Evolutionary conservation across 2,329 filamentous ascomycete genomes (phyloP).

Genomic region (Claviceps capensis): DNA sequence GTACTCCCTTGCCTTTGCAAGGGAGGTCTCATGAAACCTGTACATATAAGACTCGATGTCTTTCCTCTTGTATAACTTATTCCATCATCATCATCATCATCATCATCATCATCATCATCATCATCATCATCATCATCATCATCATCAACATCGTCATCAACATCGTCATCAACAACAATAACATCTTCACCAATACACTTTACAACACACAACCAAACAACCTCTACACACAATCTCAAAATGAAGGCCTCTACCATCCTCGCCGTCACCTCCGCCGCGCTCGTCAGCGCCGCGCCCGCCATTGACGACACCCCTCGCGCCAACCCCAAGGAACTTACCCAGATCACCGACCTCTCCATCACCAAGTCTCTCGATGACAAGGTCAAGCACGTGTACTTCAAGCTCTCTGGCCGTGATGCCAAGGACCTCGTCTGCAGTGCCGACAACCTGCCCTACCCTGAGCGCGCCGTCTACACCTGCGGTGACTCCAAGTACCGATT

Average conservation of each 20-base stretch:
- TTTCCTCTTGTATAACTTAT: not conserved
- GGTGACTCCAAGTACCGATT: constrained; percentile 17
- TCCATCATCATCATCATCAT: not conserved
- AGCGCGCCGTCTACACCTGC: constrained; percentile 11
- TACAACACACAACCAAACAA: too few species aligned
- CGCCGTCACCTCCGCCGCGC: not conserved
- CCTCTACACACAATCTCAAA: not conserved
- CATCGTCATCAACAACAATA: not conserved
- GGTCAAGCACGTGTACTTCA: constrained; percentile 9
- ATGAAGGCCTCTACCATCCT: not conserved
- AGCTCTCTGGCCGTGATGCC: constrained; percentile 10
- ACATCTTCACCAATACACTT: not conserved
- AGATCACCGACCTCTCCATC: constrained; percentile 12
- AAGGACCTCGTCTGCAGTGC: constrained; percentile 7
- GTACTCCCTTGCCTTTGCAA: too few species aligned
- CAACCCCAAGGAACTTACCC: constrained; percentile 11
- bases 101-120: not conserved
- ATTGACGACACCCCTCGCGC: too few species aligned
- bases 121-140: not conserved
- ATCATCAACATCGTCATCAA: not conserved
- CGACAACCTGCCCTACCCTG: constrained; percentile 1
- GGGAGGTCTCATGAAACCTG: not conserved
- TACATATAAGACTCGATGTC: not conserved
- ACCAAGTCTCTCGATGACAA: constrained; percentile 8
- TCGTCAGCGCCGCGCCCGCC: not conserved